A percentile compares a stretch with the other conserved stretches of the same genome.
phyloP scores from a whole-genome alignment of 176 grass and related monocot species.

The Musa itinerans region DNA sequence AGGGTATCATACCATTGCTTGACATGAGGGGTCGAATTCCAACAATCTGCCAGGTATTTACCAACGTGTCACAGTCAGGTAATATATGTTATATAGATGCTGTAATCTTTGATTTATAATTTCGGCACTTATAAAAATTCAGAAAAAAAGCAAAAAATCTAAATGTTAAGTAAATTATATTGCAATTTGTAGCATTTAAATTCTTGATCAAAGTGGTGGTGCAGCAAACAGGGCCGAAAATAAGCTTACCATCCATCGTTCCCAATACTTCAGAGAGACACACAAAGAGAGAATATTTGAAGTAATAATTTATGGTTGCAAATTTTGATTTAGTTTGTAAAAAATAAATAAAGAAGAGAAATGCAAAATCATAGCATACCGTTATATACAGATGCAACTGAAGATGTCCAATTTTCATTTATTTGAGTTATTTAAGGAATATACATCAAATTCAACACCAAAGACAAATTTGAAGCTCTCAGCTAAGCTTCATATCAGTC shows the following conservation, averaged over 20 bases:
- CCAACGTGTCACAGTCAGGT: not conserved
- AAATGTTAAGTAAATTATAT: not conserved
- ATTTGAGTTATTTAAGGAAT: not conserved
- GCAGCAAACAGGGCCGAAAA: not conserved
- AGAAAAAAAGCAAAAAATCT: not conserved
- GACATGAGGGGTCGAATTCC: slow-evolving; percentile 73
- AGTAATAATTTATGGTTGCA: not conserved
- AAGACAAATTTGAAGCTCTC: not conserved
- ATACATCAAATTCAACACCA: not conserved
- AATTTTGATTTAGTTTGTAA: not conserved
- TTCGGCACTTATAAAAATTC: not conserved
- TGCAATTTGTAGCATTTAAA: not conserved
- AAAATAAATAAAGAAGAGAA: too few species aligned
- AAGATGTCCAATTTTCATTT: not conserved
- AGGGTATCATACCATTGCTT: slow-evolving; percentile 60
- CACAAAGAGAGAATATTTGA: not conserved
- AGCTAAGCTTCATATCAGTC: not conserved
- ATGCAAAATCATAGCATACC: not conserved
- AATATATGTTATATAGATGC: not conserved
- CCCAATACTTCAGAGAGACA: too few species aligned
- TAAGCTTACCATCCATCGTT: too few species aligned
- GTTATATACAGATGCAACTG: not conserved
- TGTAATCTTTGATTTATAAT: not conserved
- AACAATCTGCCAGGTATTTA: slow-evolving; percentile 61
- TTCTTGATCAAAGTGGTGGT: not conserved